These are phyloP conservation scores for Pascua guehoae DNA, from an alignment of 1,284 basidiomycete genomes.

Conservation along the genomic window DNA sequence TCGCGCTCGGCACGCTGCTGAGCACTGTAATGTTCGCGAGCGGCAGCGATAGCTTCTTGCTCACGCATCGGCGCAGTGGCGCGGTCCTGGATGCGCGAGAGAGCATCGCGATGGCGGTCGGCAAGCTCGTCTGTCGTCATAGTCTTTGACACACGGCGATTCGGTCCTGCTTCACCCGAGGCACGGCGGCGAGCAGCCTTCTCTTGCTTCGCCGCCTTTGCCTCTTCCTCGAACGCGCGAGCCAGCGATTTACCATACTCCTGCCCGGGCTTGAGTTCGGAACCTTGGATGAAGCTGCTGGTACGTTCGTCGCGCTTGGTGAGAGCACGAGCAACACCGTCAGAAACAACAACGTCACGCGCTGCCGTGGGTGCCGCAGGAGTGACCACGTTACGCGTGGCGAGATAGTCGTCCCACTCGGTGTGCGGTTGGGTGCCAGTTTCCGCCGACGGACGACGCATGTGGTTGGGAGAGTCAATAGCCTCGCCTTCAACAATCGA, in stretches of 20 bases:
- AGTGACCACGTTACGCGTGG: conserved; percentile 34
- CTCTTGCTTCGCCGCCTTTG: too few species aligned
- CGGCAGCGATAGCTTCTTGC: conserved; percentile 25
- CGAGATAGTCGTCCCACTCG: conserved; percentile 43
- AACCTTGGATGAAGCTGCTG: background rate
- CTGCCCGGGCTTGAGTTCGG: conserved; percentile 1
- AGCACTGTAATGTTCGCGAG: conserved; percentile 11
- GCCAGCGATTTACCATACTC: conserved; percentile 16
- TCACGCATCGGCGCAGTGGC: conserved; percentile 38
- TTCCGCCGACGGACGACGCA: background rate
- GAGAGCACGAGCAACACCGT: conserved; percentile 10
- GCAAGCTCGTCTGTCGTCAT: conserved; percentile 47
- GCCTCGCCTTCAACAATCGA: background rate
- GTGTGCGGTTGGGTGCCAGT: conserved; percentile 8
- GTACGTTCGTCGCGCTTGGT: conserved; percentile 5
- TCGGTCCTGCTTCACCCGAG: too few species aligned
- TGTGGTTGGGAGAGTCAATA: background rate
- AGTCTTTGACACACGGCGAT: conserved; percentile 12
- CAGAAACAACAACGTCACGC: conserved; percentile 8
- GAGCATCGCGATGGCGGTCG: conserved; percentile 40
- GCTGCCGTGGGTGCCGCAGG: conserved; percentile 14
- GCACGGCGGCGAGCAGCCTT: too few species aligned
- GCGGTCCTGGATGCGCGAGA: conserved; percentile 43
- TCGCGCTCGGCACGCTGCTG: conserved; percentile 12
- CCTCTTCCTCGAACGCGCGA: background rate